These are phyloP conservation scores for Argentina anserina DNA, from an alignment of 306 rosid genomes.

Conservation along the genomic window DNA sequence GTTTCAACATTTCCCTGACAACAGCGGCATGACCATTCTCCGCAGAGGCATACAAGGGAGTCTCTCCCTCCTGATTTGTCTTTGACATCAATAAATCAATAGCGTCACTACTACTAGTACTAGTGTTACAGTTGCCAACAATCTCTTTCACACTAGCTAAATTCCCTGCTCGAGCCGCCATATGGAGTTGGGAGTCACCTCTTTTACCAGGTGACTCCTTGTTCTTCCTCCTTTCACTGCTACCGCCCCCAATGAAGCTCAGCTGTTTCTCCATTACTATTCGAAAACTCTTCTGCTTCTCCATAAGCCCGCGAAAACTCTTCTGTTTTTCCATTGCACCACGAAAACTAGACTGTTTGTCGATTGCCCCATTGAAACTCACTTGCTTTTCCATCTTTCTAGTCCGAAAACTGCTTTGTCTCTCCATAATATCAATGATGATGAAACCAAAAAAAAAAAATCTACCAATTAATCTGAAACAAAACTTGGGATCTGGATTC, in stretches of 20 bases:
- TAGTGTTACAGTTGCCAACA: slow-evolving; percentile 38
- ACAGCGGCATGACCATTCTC: slow-evolving; percentile 67
- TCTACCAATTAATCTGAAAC: slow-evolving; percentile 13
- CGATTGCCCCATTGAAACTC: slow-evolving; percentile 33
- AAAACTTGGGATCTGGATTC: background rate
- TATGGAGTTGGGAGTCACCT: slow-evolving; percentile 60
- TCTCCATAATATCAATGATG: slow-evolving; percentile 28
- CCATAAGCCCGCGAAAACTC: slow-evolving; percentile 82
- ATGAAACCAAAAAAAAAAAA: slow-evolving; percentile 30
- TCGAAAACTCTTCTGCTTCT: slow-evolving; percentile 65
- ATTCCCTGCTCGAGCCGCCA: slow-evolving; percentile 81
- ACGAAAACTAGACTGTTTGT: slow-evolving; percentile 48
- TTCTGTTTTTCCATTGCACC: slow-evolving; percentile 58
- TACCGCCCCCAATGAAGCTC: slow-evolving; percentile 42
- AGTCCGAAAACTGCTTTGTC: slow-evolving; percentile 20
- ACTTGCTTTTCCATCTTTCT: slow-evolving; percentile 18
- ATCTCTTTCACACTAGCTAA: slow-evolving; percentile 52
- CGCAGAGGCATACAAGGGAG: slow-evolving; percentile 83
- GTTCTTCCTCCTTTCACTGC: slow-evolving; percentile 35
- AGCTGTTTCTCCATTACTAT: slow-evolving; percentile 61
- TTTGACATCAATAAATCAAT: slow-evolving; percentile 50
- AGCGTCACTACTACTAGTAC: slow-evolving; percentile 25
- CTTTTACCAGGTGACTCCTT: slow-evolving; percentile 57
- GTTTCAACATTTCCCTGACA: slow-evolving; percentile 70
- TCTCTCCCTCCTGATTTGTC: slow-evolving; percentile 83